Evolutionary conservation across 768 basidiomycete species (phyloP), one percentile per base, ranked within the genome.

Genomic region (Mycena crocata): DNA sequence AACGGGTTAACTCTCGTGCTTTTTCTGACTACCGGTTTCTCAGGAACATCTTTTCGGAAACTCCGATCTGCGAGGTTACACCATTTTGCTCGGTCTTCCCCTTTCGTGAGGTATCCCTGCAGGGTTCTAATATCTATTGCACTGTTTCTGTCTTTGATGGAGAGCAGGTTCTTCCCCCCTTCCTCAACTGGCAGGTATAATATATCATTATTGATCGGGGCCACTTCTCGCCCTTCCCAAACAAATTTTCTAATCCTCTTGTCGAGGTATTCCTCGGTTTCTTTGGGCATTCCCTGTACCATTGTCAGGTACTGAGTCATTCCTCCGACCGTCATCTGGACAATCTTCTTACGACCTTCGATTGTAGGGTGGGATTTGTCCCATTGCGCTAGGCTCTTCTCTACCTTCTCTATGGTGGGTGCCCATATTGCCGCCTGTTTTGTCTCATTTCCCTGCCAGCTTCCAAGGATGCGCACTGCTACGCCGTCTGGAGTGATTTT

Each of bases 231-330:
- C 21, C 13, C 15, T 67, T 64, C 59, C 72, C 72, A 73, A 5
- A 76, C 37, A 51, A 78, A 78, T 4, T 46, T 48, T 0, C 59
- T 55, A 1, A 71, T 69, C 2, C 64, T 42, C 28, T 74, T 74
- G 0, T 21, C 62, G 0, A 79, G 67, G 32, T 21, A 56, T 19
- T 10, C 55, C 23, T 72, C 68, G 0, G 74, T 50, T 0, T 61
- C 31, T 2, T 45, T 26, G 4, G 77, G 78, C 78, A 80, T 80
- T 0, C 74, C 75, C 45, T 78, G 79, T 0, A 77, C 78, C 21
- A 64, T 67, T 0, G 74, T 74, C 2, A 79, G 72, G 70, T 76
- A 81, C 62, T 81, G 79, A 0, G 77, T 74, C 61, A 73, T 70
- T 0, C 72, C 75, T 0, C 76, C 76, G 0, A 76, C 51, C 0